These are phyloP conservation scores for Cruciata laevipes DNA, from an alignment of 257 asterid species.

Conservation along the genomic window DNA sequence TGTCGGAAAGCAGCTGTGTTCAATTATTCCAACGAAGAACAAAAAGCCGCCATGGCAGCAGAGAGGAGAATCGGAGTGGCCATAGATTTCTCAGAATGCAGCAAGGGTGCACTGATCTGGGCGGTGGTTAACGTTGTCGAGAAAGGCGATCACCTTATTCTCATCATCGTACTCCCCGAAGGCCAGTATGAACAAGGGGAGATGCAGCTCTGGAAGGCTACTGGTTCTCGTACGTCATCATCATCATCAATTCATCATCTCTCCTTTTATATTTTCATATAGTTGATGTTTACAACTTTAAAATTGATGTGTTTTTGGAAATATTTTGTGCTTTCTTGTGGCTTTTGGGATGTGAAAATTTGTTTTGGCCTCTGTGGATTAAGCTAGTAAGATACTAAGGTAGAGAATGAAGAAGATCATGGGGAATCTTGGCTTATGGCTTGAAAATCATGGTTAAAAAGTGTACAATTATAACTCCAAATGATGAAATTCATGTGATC, in stretches of 20 bases:
- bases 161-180: slow-evolving; percentile 53
- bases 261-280: not conserved
- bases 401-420: no score
- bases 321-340: not conserved
- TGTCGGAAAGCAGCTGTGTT: not conserved
- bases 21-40: not conserved
- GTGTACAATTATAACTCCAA: no score
- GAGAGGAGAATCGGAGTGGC: slow-evolving; percentile 72
- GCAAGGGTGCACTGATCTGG: slow-evolving; percentile 70
- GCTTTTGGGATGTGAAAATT: not conserved
- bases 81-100: slow-evolving; percentile 77
- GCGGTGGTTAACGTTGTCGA: slow-evolving; percentile 55
- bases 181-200: slow-evolving; percentile 69
- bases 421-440: no score
- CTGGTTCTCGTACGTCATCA: slow-evolving; percentile 77
- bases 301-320: not conserved
- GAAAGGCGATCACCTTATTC: slow-evolving; percentile 70
- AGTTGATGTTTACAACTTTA: not conserved
- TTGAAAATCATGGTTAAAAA: no score
- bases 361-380: no score
- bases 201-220: slow-evolving; percentile 89
- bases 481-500: no score
- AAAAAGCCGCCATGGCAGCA: slow-evolving; percentile 33
- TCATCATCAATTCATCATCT: not conserved
- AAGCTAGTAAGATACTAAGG: no score